Evolutionary conservation across 257 asterid genomes (phyloP), one percentile per base, ranked within the genome.

Genomic region (Ilex asprella): DNA sequence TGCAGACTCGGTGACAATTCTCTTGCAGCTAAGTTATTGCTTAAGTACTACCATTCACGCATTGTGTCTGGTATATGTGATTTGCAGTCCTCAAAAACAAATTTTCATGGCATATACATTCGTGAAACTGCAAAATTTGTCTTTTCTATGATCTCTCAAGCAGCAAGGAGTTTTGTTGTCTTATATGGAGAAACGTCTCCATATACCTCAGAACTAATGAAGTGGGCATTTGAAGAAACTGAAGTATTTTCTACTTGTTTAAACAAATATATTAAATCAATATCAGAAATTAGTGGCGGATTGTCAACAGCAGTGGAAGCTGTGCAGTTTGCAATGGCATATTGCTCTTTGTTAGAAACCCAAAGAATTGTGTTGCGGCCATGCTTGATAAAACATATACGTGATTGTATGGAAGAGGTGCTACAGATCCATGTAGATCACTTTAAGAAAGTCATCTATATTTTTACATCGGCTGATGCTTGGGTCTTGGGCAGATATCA

Each of bases 121-220:
- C 78, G 71, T 58, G 77, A 73, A 64, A 63, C 67, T 35, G 65
- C 89, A 16, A 86, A 65, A 65, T 60, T 67, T 49, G 70, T 76
- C 6, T 79, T 81, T 66, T 89, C 96, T 2, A 74, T 76, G 85
- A 84, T 89, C 67, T 84, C 91, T 62, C 96, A 81, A 82, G 84
- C 82, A 67, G 79, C 67, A 31, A 81, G 66, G 66, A 80, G 90
- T 69, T 84, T 72, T 59, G 66, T 63, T 9, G 79, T 78, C 58
- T 77, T 89, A 79, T 72, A 77, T 43, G 87, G 83, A 67, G 86
- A 72, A 60, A 67, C 69, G 14, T 44, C 82, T 52, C 64, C 77
- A 68, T 63, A 67, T 69, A 29, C 82, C 55, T 68, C 79, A 0
- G 84, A 66, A 41, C 61, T 89, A 66, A 68, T 53, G 68, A 76